These are phyloP conservation scores for Hortiboletus campestris DNA, from an alignment of 768 basidiomycete species.

Conservation along the genomic window DNA sequence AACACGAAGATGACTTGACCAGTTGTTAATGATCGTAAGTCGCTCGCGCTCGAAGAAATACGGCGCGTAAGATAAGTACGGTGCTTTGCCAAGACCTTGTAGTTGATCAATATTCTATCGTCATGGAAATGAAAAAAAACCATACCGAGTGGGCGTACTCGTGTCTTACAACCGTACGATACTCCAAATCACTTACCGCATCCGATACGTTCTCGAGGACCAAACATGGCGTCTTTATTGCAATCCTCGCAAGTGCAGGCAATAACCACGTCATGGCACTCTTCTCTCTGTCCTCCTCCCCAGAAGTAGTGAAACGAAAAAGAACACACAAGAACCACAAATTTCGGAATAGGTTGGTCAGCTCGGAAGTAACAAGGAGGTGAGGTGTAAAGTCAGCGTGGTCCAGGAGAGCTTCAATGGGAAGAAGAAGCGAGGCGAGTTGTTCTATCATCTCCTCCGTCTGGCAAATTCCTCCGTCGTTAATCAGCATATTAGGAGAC, in stretches of 20 bases:
- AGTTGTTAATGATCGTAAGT: constrained; percentile 71
- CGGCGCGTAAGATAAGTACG: constrained; percentile 60
- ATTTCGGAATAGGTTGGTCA: constrained; percentile 82
- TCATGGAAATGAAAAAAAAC: neutral
- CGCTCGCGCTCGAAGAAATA: constrained; percentile 61
- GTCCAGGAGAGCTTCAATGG: constrained; percentile 83
- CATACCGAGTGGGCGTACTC: constrained; percentile 78
- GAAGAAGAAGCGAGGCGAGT: constrained; percentile 82
- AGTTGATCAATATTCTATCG: neutral
- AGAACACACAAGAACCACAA: constrained; percentile 93
- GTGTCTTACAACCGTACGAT: constrained; percentile 85
- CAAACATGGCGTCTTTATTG: constrained; percentile 81
- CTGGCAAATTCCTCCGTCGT: constrained; percentile 33
- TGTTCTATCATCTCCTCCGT: constrained; percentile 84
- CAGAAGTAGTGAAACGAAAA: constrained; percentile 66
- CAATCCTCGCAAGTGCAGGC: constrained; percentile 75
- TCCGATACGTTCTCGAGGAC: constrained; percentile 82
- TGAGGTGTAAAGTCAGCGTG: constrained; percentile 69
- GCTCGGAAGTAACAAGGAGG: constrained; percentile 48
- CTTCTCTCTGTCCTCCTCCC: constrained; percentile 44
- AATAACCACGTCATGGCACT: constrained; percentile 76
- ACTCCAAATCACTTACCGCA: constrained; percentile 85
- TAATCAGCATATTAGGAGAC: constrained; percentile 2
- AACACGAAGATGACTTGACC: constrained; percentile 86
- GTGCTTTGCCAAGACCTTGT: constrained; percentile 69